Percentiles rank a stretch among this genome's conserved stretches.
Evolutionary conservation across 257 asterid genomes (phyloP).

Genomic region (Fraxinus cuspidata): DNA sequence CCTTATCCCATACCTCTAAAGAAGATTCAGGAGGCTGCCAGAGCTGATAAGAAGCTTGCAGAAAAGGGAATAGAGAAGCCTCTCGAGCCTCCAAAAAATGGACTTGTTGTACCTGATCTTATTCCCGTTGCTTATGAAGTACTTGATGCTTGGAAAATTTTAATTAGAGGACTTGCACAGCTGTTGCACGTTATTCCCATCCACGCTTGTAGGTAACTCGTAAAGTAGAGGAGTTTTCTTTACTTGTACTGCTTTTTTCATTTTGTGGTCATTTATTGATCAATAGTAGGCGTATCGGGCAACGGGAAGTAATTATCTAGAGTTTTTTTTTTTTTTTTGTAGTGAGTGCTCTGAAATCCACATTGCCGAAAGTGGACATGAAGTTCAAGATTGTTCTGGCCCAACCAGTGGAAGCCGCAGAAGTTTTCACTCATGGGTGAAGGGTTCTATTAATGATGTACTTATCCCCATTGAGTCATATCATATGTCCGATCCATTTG

Average conservation of each 20-base stretch:
- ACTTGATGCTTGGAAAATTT: constrained; percentile 75
- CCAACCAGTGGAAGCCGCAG: constrained; percentile 59
- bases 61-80: constrained; percentile 85
- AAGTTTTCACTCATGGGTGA: constrained; percentile 83
- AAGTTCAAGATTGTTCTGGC: constrained; percentile 77
- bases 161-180: constrained; percentile 76
- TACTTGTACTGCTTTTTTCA: constrained; percentile 4
- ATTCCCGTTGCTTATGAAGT: constrained; percentile 76
- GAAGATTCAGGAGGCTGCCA: constrained; percentile 66
- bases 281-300: constrained; percentile 9
- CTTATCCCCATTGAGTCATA: constrained; percentile 84
- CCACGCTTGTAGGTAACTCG: constrained; percentile 85
- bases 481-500: constrained; percentile 89
- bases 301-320: constrained; percentile 16
- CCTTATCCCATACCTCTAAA: constrained; percentile 80
- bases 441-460: constrained; percentile 76
- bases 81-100: constrained; percentile 85
- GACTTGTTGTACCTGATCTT: constrained; percentile 63
- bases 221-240: not conserved
- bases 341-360: constrained; percentile 91
- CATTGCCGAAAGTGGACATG: constrained; percentile 64
- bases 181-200: constrained; percentile 72
- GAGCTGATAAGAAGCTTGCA: constrained; percentile 87
- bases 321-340: constrained; percentile 30
- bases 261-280: not conserved